phyloP scores from a whole-genome alignment of 345 rosid species.

The Reutealis trisperma region DNA sequence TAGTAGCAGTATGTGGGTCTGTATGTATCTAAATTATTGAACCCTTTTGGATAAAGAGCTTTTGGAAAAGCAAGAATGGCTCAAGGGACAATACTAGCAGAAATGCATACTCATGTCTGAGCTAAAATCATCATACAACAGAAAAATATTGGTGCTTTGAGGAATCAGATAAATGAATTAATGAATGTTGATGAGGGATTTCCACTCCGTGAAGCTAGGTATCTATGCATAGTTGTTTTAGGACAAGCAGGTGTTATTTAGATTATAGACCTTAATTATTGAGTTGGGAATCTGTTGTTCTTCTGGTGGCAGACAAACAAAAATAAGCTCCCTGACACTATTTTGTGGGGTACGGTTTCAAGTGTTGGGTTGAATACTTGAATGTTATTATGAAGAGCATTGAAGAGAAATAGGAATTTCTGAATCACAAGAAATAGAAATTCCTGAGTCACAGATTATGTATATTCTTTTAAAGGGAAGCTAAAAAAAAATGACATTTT shows the following conservation, averaged over 20 bases:
- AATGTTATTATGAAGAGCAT: not conserved
- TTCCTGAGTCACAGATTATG: not conserved
- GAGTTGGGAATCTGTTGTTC: conserved; percentile 26
- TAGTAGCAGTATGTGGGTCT: not conserved
- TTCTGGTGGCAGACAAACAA: conserved; percentile 32
- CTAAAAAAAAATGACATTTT: not conserved
- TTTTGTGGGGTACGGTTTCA: conserved; percentile 7
- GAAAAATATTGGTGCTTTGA: conserved; percentile 19
- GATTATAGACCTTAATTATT: conserved; percentile 11
- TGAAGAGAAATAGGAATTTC: not conserved
- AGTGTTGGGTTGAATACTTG: not conserved
- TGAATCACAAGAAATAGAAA: not conserved
- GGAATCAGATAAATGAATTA: not conserved
- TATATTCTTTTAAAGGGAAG: not conserved
- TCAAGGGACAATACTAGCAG: conserved; percentile 24
- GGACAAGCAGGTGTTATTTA: not conserved
- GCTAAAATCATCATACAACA: conserved; percentile 17
- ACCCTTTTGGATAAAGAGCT: conserved; percentile 23
- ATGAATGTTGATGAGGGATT: conserved; percentile 8
- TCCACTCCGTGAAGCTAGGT: conserved; percentile 5
- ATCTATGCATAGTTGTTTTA: not conserved
- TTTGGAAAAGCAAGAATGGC: conserved; percentile 27
- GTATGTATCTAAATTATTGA: conserved; percentile 33
- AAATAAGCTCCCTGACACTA: not conserved
- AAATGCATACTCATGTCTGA: conserved; percentile 24